Evolutionary conservation across 257 asterid genomes (phyloP), one percentile per base, ranked within the genome.

Genomic region (Capsicum rhomboideum): DNA sequence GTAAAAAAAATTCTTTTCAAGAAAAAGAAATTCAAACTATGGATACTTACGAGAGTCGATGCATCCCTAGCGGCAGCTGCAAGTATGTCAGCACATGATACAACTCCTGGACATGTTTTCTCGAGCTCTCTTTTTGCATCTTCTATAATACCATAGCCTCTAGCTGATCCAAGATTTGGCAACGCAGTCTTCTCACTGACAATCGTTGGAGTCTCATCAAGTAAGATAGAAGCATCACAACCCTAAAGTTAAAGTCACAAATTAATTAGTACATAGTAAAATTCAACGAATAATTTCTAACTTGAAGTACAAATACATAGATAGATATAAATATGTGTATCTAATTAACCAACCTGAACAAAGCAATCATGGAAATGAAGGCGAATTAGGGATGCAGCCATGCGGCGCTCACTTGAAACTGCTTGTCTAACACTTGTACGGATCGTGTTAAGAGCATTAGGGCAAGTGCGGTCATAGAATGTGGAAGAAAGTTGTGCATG

Each of bases 151-250:
- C 80, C 40, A 72, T 1, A 72, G 1, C 80, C 80, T 44, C 80
- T 72, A 42, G 2, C 80, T 2, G 80, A 72, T 7, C 80, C 80
- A 44, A 72, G 80, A 44, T 72, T 72, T 21, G 80, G 58, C 40
- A 72, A 14, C 0, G 80, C 80, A 0, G 80, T 72, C 40, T 72
- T 72, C 37, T 72, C 80, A 14, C 58, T 44, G 2, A 42, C 21
- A 14, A 72, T 20, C 0, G 79, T 37, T 0, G 79, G 54, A 0
- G 79, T 71, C 29, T 69, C 79, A 71, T 71, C 54, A 20, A 69
- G 78, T 6, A 71, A 40, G 79, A 71, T n/a, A 20, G 79, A 71
- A 71, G 79, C 79, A 71, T 71, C 79, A 71, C 79, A 71, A 37
- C 79, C 79, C 79, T 66, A 16, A 11, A 23, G 3, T 61, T 10